These are phyloP conservation scores for Wickerhamiella spandovensis DNA, from an alignment of 805 yeast genomes.

Conservation along the genomic window DNA sequence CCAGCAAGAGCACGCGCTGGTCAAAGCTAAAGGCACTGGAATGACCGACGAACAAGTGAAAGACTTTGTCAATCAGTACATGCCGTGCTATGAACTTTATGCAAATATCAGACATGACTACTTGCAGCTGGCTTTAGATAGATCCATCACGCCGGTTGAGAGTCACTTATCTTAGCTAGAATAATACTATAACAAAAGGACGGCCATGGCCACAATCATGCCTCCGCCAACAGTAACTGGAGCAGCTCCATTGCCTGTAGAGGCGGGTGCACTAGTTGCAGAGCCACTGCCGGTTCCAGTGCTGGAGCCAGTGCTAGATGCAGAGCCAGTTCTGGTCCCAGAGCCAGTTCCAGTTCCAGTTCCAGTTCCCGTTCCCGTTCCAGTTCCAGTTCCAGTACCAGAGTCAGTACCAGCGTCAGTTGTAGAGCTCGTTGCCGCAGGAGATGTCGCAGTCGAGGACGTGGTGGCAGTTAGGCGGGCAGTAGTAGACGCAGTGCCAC, in stretches of 20 bases:
- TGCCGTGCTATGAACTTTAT: constrained; percentile 72
- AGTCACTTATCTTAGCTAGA: no score
- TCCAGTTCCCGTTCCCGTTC: no score
- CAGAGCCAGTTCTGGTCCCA: no score
- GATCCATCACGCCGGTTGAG: not conserved
- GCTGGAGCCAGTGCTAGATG: no score
- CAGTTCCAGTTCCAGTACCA: no score
- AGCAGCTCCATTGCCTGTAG: not conserved
- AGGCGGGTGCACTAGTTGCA: not conserved
- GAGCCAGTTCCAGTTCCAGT: no score
- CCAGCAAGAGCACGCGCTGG: constrained; percentile 55
- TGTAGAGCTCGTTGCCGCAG: no score
- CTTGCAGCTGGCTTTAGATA: not conserved
- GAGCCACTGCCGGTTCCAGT: no score
- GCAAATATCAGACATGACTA: not conserved
- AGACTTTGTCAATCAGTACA: constrained; percentile 64
- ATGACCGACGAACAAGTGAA: constrained; percentile 66
- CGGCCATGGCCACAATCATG: not conserved
- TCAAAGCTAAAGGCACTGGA: constrained; percentile 45
- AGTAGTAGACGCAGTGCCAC: no score
- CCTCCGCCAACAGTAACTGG: not conserved
- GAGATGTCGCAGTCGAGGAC: no score
- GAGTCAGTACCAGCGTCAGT: no score
- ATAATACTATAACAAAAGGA: not conserved
- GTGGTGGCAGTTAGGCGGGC: no score